Conservation (phyloP, 177 flowering plant species). For the Vitis hybrid region DNA sequence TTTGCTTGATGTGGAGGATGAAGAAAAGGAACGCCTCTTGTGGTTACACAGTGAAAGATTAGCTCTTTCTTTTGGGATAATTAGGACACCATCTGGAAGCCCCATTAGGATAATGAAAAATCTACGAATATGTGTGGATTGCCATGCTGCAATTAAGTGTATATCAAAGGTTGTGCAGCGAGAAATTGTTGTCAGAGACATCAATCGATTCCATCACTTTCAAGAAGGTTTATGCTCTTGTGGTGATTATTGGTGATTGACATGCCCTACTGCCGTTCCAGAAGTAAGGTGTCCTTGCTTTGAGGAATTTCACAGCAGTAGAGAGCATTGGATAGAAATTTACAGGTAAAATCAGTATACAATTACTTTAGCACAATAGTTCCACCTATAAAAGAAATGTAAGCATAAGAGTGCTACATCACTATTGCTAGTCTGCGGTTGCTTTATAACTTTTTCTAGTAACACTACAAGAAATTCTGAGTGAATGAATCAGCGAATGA, state of each 20-base stretch:
- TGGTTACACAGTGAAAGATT: conserved; percentile 94
- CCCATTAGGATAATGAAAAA: conserved; percentile 78
- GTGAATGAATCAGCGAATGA: too few relatives aligned
- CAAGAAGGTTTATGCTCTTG: conserved; percentile 75
- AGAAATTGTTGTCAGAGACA: conserved; percentile 77
- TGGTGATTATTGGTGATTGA: conserved; percentile 72
- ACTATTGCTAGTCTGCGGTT: too few relatives aligned
- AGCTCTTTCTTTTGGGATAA: conserved; percentile 75
- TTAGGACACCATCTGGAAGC: conserved; percentile 50
- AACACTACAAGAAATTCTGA: too few relatives aligned
- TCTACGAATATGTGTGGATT: conserved; percentile 76
- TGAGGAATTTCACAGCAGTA: background rate
- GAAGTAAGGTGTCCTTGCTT: too few relatives aligned
- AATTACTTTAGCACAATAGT: too few relatives aligned
- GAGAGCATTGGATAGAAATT: too few relatives aligned
- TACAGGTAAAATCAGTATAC: too few relatives aligned
- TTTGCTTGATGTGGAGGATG: conserved; percentile 71
- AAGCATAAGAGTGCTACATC: too few relatives aligned
- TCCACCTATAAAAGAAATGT: too few relatives aligned
- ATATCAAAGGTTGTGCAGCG: conserved; percentile 63
- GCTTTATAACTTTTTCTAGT: too few relatives aligned
- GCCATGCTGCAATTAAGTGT: conserved; percentile 68
- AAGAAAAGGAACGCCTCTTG: conserved; percentile 61
- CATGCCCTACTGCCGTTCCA: background rate
- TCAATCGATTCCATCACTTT: conserved; percentile 87